phyloP scores from a whole-genome alignment of 2,329 filamentous ascomycete species.

The Penicillium paneum region DNA sequence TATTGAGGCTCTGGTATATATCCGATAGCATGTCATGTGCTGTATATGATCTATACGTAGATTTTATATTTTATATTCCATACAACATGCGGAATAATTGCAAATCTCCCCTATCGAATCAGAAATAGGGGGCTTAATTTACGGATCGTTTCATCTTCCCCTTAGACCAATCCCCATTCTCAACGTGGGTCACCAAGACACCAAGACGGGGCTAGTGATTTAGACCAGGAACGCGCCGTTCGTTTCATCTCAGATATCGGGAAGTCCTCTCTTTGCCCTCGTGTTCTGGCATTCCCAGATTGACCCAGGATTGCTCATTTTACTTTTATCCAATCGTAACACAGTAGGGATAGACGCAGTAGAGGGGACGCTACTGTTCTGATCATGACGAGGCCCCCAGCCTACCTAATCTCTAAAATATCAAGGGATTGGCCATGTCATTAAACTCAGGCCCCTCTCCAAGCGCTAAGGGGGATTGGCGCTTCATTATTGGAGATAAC shows the following conservation, averaged over 20 bases:
- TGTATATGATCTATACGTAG: too few relatives aligned
- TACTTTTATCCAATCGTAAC: conserved; percentile 1
- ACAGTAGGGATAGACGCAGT: not conserved
- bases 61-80: not conserved
- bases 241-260: conserved; percentile 4
- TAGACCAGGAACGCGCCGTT: conserved; percentile 9
- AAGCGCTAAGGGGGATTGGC: conserved; percentile 8
- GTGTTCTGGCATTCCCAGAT: not conserved
- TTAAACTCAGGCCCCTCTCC: conserved; percentile 10
- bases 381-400: not conserved
- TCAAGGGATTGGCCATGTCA: conserved; percentile 21
- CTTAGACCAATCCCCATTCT: conserved; percentile 14
- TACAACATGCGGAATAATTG: too few relatives aligned
- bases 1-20: too few relatives aligned
- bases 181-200: conserved; percentile 15
- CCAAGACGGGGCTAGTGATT: conserved; percentile 9
- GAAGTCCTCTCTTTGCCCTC: not conserved
- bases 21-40: too few relatives aligned
- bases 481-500: conserved; percentile 2
- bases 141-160: conserved; percentile 21
- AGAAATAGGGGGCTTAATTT: not conserved
- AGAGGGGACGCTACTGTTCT: not conserved
- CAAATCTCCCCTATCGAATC: not conserved
- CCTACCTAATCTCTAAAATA: conserved; percentile 12
- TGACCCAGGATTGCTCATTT: not conserved